phyloP scores from a whole-genome alignment of 2,329 filamentous ascomycete genomes.

The Lachnellula arida region DNA sequence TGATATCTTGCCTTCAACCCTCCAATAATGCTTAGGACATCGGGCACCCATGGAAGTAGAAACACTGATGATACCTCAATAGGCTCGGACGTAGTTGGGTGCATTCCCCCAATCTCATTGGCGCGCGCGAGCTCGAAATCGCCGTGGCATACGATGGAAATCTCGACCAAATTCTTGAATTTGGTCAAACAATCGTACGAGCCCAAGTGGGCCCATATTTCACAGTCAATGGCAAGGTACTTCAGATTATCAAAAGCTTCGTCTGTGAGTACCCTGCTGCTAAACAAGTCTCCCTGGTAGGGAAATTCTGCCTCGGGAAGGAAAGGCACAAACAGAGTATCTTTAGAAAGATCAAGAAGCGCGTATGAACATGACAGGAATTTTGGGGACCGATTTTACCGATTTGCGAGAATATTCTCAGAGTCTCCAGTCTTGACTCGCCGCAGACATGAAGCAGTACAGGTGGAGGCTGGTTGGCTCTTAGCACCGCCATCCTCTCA shows the following conservation, averaged over 20 bases:
- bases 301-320: accelerated
- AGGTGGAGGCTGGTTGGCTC: not conserved
- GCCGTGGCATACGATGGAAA: not conserved
- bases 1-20: not conserved
- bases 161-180: not conserved
- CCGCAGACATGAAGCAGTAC: not conserved
- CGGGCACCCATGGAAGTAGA: not conserved
- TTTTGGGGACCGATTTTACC: not conserved
- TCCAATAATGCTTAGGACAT: not conserved
- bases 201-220: not conserved
- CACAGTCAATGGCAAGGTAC: not conserved
- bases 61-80: not conserved
- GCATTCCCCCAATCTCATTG: too few relatives aligned
- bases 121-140: not conserved
- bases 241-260: not conserved
- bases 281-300: not conserved
- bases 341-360: not conserved
- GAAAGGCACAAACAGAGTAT: not conserved
- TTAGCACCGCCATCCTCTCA: not conserved
- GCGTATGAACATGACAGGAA: not conserved
- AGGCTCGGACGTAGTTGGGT: not conserved
- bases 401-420: not conserved
- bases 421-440: not conserved
- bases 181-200: not conserved
- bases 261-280: not conserved